Percentiles rank a stretch among this genome's conserved stretches.
Conservation (phyloP, 257 asterid genomes). For the Solanum pinnatisectum region DNA sequence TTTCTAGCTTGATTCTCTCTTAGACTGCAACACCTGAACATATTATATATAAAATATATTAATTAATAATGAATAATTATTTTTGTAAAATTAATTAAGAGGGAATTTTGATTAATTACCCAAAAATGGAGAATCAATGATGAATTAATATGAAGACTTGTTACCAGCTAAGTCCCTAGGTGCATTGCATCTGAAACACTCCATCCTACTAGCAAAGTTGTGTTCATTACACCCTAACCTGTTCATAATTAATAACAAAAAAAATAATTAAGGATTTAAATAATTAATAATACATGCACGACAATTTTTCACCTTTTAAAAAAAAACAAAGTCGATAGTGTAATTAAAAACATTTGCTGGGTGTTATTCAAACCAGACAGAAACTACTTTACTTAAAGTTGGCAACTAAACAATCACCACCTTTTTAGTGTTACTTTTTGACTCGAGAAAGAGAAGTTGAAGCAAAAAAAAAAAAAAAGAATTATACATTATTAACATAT, state of each 20-base stretch:
- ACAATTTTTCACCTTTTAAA: not conserved
- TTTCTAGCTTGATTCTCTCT: conserved; percentile 37
- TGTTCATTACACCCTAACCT: conserved; percentile 94
- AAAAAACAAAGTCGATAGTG: not conserved
- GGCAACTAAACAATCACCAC: not conserved
- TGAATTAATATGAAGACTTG: conserved; percentile 44
- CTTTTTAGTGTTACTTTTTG: not conserved
- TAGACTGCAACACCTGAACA: conserved; percentile 29
- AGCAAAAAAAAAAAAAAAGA: not conserved
- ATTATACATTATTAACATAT: no score
- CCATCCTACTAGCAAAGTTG: conserved; percentile 94
- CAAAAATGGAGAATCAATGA: conserved; percentile 51
- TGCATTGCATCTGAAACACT: conserved; percentile 97
- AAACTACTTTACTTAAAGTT: not conserved
- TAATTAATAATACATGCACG: not conserved
- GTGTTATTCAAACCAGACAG: not conserved
- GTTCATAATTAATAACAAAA: conserved; percentile 1
- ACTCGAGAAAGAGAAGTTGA: not conserved
- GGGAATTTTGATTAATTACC: conserved; percentile 14
- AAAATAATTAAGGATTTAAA: not conserved
- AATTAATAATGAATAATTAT: not conserved
- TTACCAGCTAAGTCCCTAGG: conserved; percentile 62
- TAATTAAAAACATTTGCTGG: not conserved
- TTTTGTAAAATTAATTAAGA: not conserved
- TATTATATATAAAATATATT: not conserved